These are phyloP conservation scores for Hirsutella minnesotensis DNA, from an alignment of 2,329 filamentous ascomycete species.

Conservation along the genomic window DNA sequence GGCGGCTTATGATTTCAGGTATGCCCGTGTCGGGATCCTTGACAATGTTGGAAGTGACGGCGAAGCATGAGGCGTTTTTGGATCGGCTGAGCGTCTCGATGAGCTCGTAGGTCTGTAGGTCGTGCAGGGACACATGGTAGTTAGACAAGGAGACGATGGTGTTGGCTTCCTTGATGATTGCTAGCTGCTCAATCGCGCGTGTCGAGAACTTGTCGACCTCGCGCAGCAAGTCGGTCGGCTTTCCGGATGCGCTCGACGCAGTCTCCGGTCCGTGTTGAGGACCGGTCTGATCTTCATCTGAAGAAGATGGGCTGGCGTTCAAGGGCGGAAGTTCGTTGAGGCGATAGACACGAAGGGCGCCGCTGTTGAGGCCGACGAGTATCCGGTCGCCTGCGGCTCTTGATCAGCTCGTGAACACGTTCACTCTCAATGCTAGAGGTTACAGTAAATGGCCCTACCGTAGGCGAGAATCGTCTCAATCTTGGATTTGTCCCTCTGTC, in stretches of 20 bases:
- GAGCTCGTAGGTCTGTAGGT: constrained; percentile 72
- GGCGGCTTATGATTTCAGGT: constrained; percentile 79
- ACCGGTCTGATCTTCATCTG: constrained; percentile 15
- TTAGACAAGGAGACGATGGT: constrained; percentile 85
- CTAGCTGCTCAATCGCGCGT: constrained; percentile 82
- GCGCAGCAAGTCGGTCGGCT: constrained; percentile 70
- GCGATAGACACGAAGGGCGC: constrained; percentile 79
- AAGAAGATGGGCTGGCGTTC: constrained; percentile 19
- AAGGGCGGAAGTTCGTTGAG: constrained; percentile 54
- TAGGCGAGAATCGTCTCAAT: constrained; percentile 93
- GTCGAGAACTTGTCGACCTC: constrained; percentile 92
- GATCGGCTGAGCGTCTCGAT: constrained; percentile 71
- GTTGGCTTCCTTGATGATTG: constrained; percentile 89
- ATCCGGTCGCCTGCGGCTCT: constrained; percentile 61
- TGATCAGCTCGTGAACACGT: neutral
- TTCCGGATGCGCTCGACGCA: constrained; percentile 22
- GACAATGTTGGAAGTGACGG: constrained; percentile 89
- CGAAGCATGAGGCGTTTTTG: constrained; percentile 81
- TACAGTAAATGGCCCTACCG: constrained; percentile 34
- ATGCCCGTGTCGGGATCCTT: constrained; percentile 80
- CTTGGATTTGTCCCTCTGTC: constrained; percentile 87
- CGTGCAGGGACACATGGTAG: constrained; percentile 78
- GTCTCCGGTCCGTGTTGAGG: constrained; percentile 15
- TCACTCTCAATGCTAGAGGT: neutral
- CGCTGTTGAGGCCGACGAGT: constrained; percentile 83